Evolutionary conservation across 2,329 filamentous ascomycete species (phyloP).

Genomic region (Chalaropsis ovoidea): DNA sequence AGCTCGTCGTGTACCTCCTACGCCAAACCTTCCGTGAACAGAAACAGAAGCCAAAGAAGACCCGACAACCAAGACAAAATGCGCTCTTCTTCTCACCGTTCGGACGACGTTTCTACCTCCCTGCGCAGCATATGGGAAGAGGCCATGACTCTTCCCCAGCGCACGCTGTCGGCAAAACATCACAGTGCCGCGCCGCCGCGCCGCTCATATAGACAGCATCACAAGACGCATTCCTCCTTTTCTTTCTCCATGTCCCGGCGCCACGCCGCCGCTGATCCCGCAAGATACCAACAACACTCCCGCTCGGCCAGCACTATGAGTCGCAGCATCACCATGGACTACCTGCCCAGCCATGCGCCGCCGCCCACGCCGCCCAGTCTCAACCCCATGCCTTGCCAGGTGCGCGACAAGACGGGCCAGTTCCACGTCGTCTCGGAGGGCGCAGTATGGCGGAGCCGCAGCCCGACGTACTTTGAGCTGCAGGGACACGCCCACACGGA

Average conservation of each 20-base stretch:
- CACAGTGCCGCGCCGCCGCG: background rate
- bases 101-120: conserved; percentile 16
- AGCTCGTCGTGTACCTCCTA: background rate
- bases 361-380: conserved; percentile 15
- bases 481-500: conserved; percentile 5
- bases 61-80: conserved; percentile 16
- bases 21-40: background rate
- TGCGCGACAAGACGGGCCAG: conserved; percentile 20
- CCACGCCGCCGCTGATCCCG: background rate
- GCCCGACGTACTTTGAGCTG: conserved; percentile 21
- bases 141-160: conserved; percentile 15
- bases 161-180: conserved; percentile 16
- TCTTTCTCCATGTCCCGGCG: conserved; percentile 12
- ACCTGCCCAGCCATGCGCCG: conserved; percentile 6
- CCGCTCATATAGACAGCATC: background rate
- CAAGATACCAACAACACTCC: conserved; percentile 4
- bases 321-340: conserved; percentile 18
- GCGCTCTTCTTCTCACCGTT: conserved; percentile 16
- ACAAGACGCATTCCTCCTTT: conserved; percentile 7
- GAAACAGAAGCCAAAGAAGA: background rate
- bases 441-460: conserved; percentile 4
- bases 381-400: conserved; percentile 17
- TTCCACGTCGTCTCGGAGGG: conserved; percentile 23
- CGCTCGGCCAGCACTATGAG: conserved; percentile 16
- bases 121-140: conserved; percentile 21